These are phyloP conservation scores for Cadophora sp. DNA, from an alignment of 2,329 filamentous ascomycete species.

Conservation along the genomic window DNA sequence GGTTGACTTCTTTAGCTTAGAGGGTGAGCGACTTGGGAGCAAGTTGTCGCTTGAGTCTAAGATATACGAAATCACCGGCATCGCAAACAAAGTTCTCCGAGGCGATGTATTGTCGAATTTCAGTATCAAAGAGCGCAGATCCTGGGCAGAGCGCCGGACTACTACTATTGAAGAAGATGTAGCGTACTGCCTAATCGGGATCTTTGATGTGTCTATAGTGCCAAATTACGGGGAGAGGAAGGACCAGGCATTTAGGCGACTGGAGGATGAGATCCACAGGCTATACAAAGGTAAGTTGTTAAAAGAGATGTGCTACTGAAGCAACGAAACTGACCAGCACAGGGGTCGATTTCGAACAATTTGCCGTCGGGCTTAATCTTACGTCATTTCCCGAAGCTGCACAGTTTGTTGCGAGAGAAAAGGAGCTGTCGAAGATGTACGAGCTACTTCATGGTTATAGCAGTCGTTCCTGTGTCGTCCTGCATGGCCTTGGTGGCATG, in stretches of 20 bases:
- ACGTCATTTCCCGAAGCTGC: slow-evolving; percentile 30
- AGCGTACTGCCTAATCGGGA: slow-evolving; percentile 53
- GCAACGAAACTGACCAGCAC: slow-evolving; percentile 24
- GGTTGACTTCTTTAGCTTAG: slow-evolving; percentile 33
- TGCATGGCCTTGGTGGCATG: slow-evolving; percentile 53
- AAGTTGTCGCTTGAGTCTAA: slow-evolving; percentile 30
- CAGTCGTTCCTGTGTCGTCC: slow-evolving; percentile 36
- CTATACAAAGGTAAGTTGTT: slow-evolving; percentile 18
- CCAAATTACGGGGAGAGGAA: slow-evolving; percentile 51
- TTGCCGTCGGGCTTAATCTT: background rate
- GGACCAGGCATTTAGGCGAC: slow-evolving; percentile 43
- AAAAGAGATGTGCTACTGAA: slow-evolving; percentile 24
- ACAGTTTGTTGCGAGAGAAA: slow-evolving; percentile 36
- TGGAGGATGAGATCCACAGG: slow-evolving; percentile 47
- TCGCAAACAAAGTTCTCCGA: slow-evolving; percentile 28
- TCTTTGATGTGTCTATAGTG: slow-evolving; percentile 54
- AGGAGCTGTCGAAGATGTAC: slow-evolving; percentile 36
- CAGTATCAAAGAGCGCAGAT: slow-evolving; percentile 41
- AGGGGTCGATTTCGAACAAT: slow-evolving; percentile 14
- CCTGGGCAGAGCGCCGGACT: slow-evolving; percentile 48
- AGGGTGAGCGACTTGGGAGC: slow-evolving; percentile 31
- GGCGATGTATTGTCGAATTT: slow-evolving; percentile 10
- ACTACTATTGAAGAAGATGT: slow-evolving; percentile 50
- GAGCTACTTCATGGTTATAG: slow-evolving; percentile 27
- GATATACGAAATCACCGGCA: slow-evolving; percentile 33